Conservation (phyloP, 306 rosid genomes). For the Senna tora region DNA sequence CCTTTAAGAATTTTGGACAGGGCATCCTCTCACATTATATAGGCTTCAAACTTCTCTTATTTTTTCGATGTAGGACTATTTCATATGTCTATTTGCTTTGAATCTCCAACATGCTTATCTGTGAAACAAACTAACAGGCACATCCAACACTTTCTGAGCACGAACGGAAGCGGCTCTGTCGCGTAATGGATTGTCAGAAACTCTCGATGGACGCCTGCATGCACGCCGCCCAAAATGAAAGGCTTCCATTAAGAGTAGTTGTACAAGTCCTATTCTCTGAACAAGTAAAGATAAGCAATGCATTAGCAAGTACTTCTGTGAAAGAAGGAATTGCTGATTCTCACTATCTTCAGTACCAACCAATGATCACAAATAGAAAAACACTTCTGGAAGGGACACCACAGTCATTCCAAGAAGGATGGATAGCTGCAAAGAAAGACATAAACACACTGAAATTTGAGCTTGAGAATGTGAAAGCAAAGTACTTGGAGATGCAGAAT, state of each 20-base stretch:
- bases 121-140: conserved; percentile 59
- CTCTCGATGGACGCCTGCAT: conserved; percentile 97
- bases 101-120: no score
- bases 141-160: conserved; percentile 95
- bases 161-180: conserved; percentile 91
- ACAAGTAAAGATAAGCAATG: conserved; percentile 92
- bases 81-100: no score
- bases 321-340: conserved; percentile 63
- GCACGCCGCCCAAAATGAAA: conserved; percentile 97
- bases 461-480: conserved; percentile 82
- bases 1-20: no score
- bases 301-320: conserved; percentile 60
- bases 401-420: conserved; percentile 98
- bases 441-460: conserved; percentile 89
- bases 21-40: no score
- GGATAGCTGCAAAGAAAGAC: conserved; percentile 91
- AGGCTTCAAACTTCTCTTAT: no score
- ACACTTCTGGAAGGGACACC: conserved; percentile 91
- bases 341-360: conserved; percentile 75
- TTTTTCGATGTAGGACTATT: no score
- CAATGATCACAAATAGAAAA: conserved; percentile 70
- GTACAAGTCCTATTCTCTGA: conserved; percentile 96
- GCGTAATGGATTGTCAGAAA: conserved; percentile 97
- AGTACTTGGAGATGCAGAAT: conserved; percentile 84
- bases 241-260: conserved; percentile 92